Evolutionary conservation across 164 flowering plant genomes (phyloP), one percentile per base, ranked within the genome.

Genomic region (Stephania cephalantha): DNA sequence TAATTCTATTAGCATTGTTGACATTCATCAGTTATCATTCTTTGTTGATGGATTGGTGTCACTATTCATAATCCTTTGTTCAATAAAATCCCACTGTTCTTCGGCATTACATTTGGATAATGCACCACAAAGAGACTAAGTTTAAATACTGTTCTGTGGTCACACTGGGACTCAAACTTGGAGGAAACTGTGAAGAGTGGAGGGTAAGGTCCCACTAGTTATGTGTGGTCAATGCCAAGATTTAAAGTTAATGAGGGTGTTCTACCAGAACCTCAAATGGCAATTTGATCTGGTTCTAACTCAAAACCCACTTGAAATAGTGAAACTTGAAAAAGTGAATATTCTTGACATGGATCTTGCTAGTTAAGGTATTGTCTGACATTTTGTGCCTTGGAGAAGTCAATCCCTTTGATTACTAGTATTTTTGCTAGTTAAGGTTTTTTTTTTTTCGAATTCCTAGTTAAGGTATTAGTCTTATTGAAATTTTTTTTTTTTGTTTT

Each of bases 141-240:
- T 61, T 61, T 18, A 61, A 5, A 7, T 20, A 61, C 66, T 61
- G 22, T 61, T 61, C 2, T 61, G 25, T 61, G 20, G 66, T 61
- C 66, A 61, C 20, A 61, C 66, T 61, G 66, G 66, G 66, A 61
- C 7, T 61, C 20, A 18, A 18, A 18, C 66, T 4, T 61, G 66
- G 66, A 61, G 66, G 66, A n/a, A 2, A 61, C 66, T 61, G 66
- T 61, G n/a, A 18, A 61, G 66, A 61, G 66, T 61, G 66, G 66
- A 20, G 20, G n/a, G n/a, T 18, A 61, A 18, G 66, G 66, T 61
- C 66, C 66, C 66, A 61, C 66, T 5, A 61, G 25, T 61, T 61
- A 18, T 61, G 42, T 61, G n/a, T 61, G 66, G 66, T 61, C 66
- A 61, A 61, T 50, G 55, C 12, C 55, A 50, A 50, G 15, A 50